phyloP scores from a whole-genome alignment of 306 rosid species.

The Canavalia ensiformis region DNA sequence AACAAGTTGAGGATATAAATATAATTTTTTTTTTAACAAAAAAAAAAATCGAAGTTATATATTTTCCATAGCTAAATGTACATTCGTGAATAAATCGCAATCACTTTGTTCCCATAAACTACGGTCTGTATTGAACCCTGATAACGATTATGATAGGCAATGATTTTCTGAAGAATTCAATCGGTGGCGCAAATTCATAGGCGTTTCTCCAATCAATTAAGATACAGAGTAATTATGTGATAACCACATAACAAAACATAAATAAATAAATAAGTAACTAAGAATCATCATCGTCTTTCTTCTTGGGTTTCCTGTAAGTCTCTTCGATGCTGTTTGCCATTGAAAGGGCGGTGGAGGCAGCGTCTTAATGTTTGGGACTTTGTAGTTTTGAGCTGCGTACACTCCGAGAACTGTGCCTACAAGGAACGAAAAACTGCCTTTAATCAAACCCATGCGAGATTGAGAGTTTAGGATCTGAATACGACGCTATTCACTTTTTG shows the following conservation, averaged over 20 bases:
- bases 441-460: constrained; percentile 40
- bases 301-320: constrained; percentile 38
- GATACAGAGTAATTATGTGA: too few relatives aligned
- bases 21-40: too few relatives aligned
- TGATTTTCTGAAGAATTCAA: not conserved
- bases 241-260: not conserved
- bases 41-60: too few relatives aligned
- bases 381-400: constrained; percentile 45
- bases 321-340: constrained; percentile 33
- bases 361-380: constrained; percentile 10
- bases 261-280: not conserved
- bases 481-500: not conserved
- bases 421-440: not conserved
- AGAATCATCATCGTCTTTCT: not conserved
- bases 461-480: not conserved
- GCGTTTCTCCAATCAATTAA: too few relatives aligned
- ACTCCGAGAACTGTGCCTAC: constrained; percentile 24
- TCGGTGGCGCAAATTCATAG: not conserved
- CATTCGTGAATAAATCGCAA: not conserved
- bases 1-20: not conserved
- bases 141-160: too few relatives aligned
- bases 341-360: constrained; percentile 38
- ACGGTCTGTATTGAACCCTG: not conserved
- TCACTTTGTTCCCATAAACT: not conserved
- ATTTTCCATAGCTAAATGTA: too few relatives aligned